phyloP scores from a whole-genome alignment of 805 yeast species.

The Brettanomyces sp. region DNA sequence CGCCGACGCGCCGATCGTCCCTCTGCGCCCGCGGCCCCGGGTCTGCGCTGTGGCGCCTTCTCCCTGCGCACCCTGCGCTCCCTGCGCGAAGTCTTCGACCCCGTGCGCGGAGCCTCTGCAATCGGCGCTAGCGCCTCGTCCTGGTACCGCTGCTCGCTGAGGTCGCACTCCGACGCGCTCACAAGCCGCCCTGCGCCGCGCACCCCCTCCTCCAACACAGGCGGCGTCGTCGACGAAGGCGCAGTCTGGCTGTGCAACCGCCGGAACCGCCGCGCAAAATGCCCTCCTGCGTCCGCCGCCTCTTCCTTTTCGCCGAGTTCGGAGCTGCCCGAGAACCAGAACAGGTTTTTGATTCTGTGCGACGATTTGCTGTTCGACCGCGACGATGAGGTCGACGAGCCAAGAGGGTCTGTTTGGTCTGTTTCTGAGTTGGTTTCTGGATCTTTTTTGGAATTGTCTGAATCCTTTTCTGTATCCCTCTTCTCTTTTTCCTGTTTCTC shows the following conservation, averaged over 20 bases:
- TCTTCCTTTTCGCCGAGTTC: not conserved
- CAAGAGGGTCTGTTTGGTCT: not conserved
- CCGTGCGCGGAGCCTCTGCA: not conserved
- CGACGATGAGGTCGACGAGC: not conserved
- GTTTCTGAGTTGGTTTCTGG: not conserved
- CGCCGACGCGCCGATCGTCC: not conserved
- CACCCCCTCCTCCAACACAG: not conserved
- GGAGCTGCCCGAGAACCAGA: not conserved
- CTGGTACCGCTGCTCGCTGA: not conserved
- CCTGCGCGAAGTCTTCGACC: not conserved
- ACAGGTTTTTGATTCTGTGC: constrained; percentile 3
- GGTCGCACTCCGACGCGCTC: constrained; percentile 1
- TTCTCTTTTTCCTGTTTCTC: too few species aligned
- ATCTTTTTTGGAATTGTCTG: not conserved
- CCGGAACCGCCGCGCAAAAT: not conserved
- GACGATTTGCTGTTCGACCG: not conserved
- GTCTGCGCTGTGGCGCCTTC: not conserved
- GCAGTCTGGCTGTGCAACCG: not conserved
- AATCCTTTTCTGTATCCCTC: too few species aligned
- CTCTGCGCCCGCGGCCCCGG: not conserved
- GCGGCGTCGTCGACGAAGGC: not conserved
- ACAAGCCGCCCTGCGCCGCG: not conserved
- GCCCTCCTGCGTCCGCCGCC: not conserved
- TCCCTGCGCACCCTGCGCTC: too few species aligned
- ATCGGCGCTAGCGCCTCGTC: not conserved